phyloP scores from a whole-genome alignment of 495 filamentous ascomycete genomes.

The Tuber borchii region DNA sequence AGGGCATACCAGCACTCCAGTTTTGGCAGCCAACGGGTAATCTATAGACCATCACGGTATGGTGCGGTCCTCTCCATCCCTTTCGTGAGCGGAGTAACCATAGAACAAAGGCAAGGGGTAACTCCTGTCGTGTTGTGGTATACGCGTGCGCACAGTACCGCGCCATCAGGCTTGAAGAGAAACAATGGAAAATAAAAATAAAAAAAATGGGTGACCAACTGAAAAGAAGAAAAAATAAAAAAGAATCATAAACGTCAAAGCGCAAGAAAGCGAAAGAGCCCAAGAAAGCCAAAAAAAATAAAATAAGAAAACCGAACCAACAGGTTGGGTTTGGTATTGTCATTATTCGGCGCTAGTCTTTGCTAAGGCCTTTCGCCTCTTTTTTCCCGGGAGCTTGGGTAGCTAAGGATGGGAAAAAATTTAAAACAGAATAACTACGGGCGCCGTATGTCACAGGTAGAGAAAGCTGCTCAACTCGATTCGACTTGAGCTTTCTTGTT shows the following conservation, averaged over 20 bases:
- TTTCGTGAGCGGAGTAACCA: background rate
- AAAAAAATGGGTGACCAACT: background rate
- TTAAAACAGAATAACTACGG: constrained; percentile 30
- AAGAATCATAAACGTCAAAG: background rate
- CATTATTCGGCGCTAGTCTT: constrained; percentile 13
- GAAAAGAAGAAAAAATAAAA: background rate
- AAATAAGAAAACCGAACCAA: constrained; percentile 36
- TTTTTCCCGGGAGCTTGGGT: constrained; percentile 36
- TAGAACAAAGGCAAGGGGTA: background rate
- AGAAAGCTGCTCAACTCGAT: background rate
- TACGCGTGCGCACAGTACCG: background rate
- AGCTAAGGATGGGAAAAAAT: constrained; percentile 12
- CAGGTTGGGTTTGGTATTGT: constrained; percentile 23
- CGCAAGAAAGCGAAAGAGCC: background rate
- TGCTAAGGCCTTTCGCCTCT: constrained; percentile 3
- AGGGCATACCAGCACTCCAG: background rate
- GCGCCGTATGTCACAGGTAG: background rate
- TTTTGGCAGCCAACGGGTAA: background rate
- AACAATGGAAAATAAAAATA: background rate
- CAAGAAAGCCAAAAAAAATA: background rate
- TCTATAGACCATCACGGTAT: background rate
- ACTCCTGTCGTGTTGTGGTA: background rate
- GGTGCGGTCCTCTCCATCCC: background rate
- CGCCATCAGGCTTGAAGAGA: background rate
- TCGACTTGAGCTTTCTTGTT: background rate